Conservation (phyloP, 2,329 filamentous ascomycete species). For the Macrophomina phaseolina region DNA sequence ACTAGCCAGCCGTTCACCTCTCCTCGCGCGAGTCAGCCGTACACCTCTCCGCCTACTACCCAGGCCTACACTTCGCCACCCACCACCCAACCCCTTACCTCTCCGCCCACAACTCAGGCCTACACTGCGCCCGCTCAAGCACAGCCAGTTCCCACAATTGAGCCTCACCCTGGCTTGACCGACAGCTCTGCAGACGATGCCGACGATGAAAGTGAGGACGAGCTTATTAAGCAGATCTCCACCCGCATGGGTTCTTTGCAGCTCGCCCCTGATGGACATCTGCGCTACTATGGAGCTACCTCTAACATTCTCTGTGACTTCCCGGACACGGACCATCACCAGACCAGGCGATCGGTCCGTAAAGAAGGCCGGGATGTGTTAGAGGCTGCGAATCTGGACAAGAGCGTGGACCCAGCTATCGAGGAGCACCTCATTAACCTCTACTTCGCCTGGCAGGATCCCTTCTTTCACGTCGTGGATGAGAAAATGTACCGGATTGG, state of each 20-base stretch:
- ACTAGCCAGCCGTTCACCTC: conserved; percentile 19
- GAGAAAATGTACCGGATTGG: conserved; percentile 39
- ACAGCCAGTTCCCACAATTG: conserved; percentile 14
- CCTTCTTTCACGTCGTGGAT: conserved; percentile 53
- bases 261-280: conserved; percentile 25
- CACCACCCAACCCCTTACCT: background rate
- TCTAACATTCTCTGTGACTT: conserved; percentile 28
- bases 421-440: conserved; percentile 53
- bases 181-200: conserved; percentile 24
- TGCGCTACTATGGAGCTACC: conserved; percentile 27
- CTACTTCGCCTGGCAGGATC: conserved; percentile 58
- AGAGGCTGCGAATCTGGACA: conserved; percentile 49
- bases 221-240: conserved; percentile 27
- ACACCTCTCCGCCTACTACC: conserved; percentile 1
- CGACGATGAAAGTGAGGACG: conserved; percentile 28
- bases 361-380: conserved; percentile 32
- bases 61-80: conserved; percentile 22
- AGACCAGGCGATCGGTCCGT: conserved; percentile 16
- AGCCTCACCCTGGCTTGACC: conserved; percentile 18
- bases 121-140: conserved; percentile 14
- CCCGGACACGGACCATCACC: conserved; percentile 26
- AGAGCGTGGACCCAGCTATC: conserved; percentile 47
- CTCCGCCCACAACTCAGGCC: conserved; percentile 19
- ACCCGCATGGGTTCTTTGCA: conserved; percentile 26
- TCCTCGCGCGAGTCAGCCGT: conserved; percentile 9